These are phyloP conservation scores for Trypanosomatidae sp. DNA, from an alignment of 208 protist genomes.

Conservation along the genomic window DNA sequence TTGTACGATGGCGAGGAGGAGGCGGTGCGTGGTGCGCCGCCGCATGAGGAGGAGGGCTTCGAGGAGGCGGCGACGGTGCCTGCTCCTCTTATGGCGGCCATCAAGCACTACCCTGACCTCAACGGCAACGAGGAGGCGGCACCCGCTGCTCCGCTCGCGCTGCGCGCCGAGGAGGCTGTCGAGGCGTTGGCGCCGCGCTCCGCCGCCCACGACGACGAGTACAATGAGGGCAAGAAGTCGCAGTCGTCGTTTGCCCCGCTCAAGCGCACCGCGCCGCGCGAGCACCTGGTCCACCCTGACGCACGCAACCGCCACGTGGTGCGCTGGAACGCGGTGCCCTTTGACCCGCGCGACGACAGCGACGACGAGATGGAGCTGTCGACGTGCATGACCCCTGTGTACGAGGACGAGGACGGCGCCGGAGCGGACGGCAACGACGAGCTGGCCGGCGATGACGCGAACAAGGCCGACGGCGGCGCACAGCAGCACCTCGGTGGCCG, in stretches of 20 bases:
- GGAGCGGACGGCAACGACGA: slow-evolving; percentile 5
- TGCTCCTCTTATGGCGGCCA: too few species aligned
- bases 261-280: background rate
- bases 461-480: slow-evolving; percentile 17
- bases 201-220: background rate
- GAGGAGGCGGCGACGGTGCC: background rate
- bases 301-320: slow-evolving; percentile 14
- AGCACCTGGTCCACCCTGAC: background rate
- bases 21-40: too few species aligned
- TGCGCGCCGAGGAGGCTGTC: background rate
- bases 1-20: background rate
- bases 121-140: background rate
- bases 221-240: background rate
- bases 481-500: background rate
- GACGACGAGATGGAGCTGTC: slow-evolving; percentile 59
- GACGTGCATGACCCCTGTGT: slow-evolving; percentile 19
- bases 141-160: background rate
- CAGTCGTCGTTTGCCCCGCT: background rate
- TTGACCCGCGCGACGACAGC: slow-evolving; percentile 25
- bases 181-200: background rate
- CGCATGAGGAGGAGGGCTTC: background rate
- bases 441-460: too few species aligned
- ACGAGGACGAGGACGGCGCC: slow-evolving; percentile 20
- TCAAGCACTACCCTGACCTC: too few species aligned
- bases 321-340: slow-evolving; percentile 46